Percentiles rank a stretch among this genome's conserved stretches.
phyloP scores from a whole-genome alignment of 2,329 filamentous ascomycete species.

The Hymenoscyphus albidus region DNA sequence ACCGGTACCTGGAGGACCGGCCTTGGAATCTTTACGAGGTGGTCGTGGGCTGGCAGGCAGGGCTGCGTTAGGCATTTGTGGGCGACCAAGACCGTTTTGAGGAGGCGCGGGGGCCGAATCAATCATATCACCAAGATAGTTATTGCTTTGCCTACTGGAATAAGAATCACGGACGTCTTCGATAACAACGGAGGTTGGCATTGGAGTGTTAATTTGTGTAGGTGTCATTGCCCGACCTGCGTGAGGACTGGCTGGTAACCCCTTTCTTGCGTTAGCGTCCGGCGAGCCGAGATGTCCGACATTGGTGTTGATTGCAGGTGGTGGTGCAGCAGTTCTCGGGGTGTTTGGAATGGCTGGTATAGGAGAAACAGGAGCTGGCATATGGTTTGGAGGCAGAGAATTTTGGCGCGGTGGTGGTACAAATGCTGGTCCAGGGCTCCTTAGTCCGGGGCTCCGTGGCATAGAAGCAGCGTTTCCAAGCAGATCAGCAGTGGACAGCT shows the following conservation, averaged over 20 bases:
- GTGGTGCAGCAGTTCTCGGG: constrained; percentile 20
- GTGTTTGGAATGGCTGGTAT: constrained; percentile 32
- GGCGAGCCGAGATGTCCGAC: constrained; percentile 17
- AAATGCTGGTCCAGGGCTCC: constrained; percentile 19
- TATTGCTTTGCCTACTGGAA: constrained; percentile 28
- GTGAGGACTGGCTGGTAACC: constrained; percentile 21
- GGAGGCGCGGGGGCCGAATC: constrained; percentile 4
- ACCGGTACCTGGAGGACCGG: not conserved
- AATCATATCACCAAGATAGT: constrained; percentile 32
- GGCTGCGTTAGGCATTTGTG: constrained; percentile 28
- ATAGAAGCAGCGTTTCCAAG: constrained; percentile 21
- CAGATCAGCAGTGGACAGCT: constrained; percentile 25
- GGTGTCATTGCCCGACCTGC: constrained; percentile 17
- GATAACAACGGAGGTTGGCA: constrained; percentile 9
- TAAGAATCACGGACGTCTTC: constrained; percentile 18
- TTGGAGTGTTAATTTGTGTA: constrained; percentile 15
- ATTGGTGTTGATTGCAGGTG: constrained; percentile 9
- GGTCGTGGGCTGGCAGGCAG: constrained; percentile 33
- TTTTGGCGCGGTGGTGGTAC: constrained; percentile 41
- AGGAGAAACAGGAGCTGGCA: constrained; percentile 35
- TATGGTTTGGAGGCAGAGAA: constrained; percentile 43
- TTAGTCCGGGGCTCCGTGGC: constrained; percentile 26
- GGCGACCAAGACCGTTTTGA: not conserved
- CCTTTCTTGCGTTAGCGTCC: constrained; percentile 20
- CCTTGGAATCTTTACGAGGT: constrained; percentile 37